Evolutionary conservation across 179 eudicot species (phyloP).

Genomic region (Dionaea muscipula): DNA sequence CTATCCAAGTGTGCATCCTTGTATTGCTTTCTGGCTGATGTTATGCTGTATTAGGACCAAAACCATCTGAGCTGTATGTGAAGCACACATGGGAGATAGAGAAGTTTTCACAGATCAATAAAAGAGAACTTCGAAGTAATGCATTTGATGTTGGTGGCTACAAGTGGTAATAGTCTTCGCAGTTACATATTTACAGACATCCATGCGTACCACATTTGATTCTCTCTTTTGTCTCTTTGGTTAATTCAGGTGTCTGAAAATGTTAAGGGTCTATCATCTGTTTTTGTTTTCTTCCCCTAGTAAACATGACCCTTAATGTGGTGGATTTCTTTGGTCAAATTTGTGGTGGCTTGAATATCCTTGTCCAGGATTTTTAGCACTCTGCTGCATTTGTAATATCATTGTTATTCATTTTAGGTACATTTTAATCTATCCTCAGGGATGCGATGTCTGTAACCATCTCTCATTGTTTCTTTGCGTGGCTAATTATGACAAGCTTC

Average conservation of each 20-base stretch:
- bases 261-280: background rate
- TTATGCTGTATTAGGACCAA: slow-evolving; percentile 41
- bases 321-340: background rate
- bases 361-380: no score
- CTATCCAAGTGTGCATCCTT: background rate
- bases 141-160: slow-evolving; percentile 83
- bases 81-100: slow-evolving; percentile 90
- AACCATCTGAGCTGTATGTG: slow-evolving; percentile 67
- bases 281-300: background rate
- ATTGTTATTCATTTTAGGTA: no score
- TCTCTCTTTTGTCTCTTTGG: no score
- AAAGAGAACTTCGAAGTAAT: slow-evolving; percentile 87
- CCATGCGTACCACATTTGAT: no score
- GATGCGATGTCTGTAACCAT: slow-evolving; percentile 93
- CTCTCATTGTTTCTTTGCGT: slow-evolving; percentile 97
- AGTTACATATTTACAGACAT: no score
- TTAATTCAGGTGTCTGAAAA: no score
- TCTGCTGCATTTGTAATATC: no score
- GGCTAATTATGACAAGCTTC: slow-evolving; percentile 92
- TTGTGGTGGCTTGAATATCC: background rate
- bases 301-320: background rate
- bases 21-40: background rate
- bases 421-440: slow-evolving; percentile 72
- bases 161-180: slow-evolving; percentile 55
- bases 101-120: slow-evolving; percentile 73